A percentile compares a stretch with the other conserved stretches of the same genome.
Conservation (phyloP, 2,329 filamentous ascomycete genomes). For the Fusarium subglutinans region DNA sequence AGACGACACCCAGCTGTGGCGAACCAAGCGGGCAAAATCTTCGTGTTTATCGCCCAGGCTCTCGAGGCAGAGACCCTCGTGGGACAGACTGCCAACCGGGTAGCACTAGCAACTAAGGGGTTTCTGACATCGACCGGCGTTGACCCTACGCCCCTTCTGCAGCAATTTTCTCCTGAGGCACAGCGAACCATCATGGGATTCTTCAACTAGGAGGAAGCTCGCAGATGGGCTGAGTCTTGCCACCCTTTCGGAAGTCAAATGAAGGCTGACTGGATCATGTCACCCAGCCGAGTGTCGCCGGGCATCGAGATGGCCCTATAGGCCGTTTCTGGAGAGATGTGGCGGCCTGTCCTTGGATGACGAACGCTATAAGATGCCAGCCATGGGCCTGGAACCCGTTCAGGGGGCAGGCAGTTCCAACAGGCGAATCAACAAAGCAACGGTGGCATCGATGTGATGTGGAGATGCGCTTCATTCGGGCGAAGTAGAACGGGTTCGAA, state of each 20-base stretch:
- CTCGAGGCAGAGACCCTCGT: slow-evolving; percentile 91
- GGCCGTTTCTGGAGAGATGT: slow-evolving; percentile 26
- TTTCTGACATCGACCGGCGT: slow-evolving; percentile 78
- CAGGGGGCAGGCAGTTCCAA: slow-evolving; percentile 14
- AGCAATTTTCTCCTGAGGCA: slow-evolving; percentile 79
- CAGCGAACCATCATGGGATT: slow-evolving; percentile 82
- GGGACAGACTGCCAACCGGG: slow-evolving; percentile 80
- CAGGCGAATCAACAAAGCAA: slow-evolving; percentile 12
- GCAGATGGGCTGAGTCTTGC: background rate
- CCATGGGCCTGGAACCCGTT: slow-evolving; percentile 15
- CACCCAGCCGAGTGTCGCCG: background rate
- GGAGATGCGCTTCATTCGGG: background rate
- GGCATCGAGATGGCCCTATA: background rate
- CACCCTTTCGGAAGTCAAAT: background rate
- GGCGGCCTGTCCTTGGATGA: slow-evolving; percentile 36
- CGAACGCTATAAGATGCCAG: slow-evolving; percentile 27
- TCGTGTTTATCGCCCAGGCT: slow-evolving; percentile 85
- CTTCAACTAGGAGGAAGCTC: slow-evolving; percentile 67
- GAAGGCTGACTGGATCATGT: background rate
- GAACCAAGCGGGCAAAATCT: slow-evolving; percentile 80
- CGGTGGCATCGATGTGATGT: slow-evolving; percentile 12
- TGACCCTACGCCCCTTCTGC: slow-evolving; percentile 79
- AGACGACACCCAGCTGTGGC: slow-evolving; percentile 89
- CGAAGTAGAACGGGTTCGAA: slow-evolving; percentile 1
- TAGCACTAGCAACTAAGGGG: slow-evolving; percentile 80